Evolutionary conservation across 2,329 filamentous ascomycete species (phyloP), one percentile per base, ranked within the genome.

Genomic region (Paraconiothyrium sp.): DNA sequence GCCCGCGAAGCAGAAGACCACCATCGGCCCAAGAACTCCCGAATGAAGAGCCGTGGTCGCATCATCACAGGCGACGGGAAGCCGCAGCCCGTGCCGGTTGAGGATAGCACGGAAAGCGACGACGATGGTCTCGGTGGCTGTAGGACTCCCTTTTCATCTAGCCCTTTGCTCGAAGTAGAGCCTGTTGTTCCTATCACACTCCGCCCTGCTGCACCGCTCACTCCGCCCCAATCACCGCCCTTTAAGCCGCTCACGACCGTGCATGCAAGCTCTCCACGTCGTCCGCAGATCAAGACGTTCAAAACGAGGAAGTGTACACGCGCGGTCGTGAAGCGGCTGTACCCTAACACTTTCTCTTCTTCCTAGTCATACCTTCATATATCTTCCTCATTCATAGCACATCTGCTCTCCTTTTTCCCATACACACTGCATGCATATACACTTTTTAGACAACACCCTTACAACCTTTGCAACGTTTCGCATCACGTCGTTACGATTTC

Each of bases 61-160:
- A 84, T 91, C 62, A 92, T 97, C 63, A 86, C 88, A 0, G 84
- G 85, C 3, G 79, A 85, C 14, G 86, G 85, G 43, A 79, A 81
- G 72, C 71, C 78, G 3, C 74, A 79, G 70, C 73, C 74, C 71
- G 85, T 85, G 0, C 84, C 86, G 59, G 89, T 86, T 57, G 92
- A 94, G 70, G 93, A 47, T 10, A 92, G 90, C 72, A 83, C 87
- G 34, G 85, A 89, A 37, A 93, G 92, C 68, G 93, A 97, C 72
- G 91, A 94, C 79, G 94, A 97, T 73, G 92, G 93, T 67, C 85
- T 97, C 75, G 94, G 94, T 68, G 94, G 94, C 79, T 97, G 94
- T 97, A 88, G 67, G 77, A 65, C 70, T 58, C 71, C 76, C 76
- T 73, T 70, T 72, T 73, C 71, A 60, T 71, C 71, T 67, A 66